Conservation (phyloP, 192 early-diverging fungal species). For the Backusella sp. region DNA sequence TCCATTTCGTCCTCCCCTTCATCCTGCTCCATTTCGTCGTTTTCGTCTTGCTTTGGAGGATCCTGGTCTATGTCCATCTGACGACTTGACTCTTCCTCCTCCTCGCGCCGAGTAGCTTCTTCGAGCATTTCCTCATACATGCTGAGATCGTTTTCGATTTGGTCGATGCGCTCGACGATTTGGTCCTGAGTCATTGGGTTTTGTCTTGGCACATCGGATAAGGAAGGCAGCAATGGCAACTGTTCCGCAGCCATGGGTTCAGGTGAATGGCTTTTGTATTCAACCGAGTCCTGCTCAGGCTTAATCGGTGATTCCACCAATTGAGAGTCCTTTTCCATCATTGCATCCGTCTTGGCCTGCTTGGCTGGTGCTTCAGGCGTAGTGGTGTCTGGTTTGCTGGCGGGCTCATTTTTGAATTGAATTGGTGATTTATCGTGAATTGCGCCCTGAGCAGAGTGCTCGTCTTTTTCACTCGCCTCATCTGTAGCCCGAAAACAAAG, state of each 20-base stretch:
- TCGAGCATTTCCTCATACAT: conserved; percentile 33
- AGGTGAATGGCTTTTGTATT: conserved; percentile 6
- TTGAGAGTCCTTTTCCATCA: not conserved
- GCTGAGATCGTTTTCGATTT: conserved; percentile 37
- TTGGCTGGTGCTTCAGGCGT: not conserved
- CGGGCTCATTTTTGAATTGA: not conserved
- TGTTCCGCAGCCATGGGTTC: not conserved
- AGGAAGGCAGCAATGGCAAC: not conserved
- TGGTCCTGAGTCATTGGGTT: conserved; percentile 28
- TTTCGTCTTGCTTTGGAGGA: not conserved
- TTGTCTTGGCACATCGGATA: not conserved
- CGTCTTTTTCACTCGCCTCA: not conserved
- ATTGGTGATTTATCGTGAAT: not conserved
- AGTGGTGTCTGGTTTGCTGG: not conserved
- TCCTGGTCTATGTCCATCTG: not conserved
- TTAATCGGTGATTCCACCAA: not conserved
- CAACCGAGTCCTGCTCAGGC: conserved; percentile 2
- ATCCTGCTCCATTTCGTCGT: not conserved
- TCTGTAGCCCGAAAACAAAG: not conserved
- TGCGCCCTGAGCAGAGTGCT: not conserved
- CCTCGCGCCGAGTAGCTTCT: conserved; percentile 6
- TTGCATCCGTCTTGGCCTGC: not conserved
- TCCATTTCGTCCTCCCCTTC: conserved; percentile 11
- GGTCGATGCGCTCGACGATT: conserved; percentile 38
- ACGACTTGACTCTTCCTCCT: conserved; percentile 2